Base-by-base conservation (phyloP, 2,329 filamentous ascomycete species). In the Neofusicoccum ribis region DNA sequence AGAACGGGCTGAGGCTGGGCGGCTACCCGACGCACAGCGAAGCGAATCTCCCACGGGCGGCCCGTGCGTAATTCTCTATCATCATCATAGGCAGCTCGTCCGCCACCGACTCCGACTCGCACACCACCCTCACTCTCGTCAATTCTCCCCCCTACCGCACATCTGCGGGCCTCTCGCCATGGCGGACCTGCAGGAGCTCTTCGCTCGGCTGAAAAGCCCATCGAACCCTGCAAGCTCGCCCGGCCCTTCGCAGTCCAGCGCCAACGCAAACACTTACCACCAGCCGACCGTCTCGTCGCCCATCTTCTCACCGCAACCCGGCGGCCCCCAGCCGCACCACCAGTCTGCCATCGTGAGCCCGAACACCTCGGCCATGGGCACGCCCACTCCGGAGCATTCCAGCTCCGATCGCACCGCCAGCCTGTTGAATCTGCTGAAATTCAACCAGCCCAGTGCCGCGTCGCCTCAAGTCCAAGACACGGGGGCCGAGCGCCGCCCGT, bases 361-460 rank as follows among this genome's bases (percentile, higher is more conserved):
- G 9, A 84, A 82, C 67, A 74, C 79, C 58, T 82, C 83, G 65
- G 78, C 70, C 74, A 79, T 71, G 67, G 79, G 79, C 76, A 78
- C 75, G 68, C 77, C 75, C 66, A 76, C 70, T 61, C 77, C 73
- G 60, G 78, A 75, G 72, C 75, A 73, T 66, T 75, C 70, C 67
- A 81, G 80, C 66, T 74, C 78, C 58, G 81, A 71, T 52, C 82
- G 83, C 67, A 84, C 85, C 15, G 81, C 82, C 68, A 86, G 85
- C 71, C 76, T 91, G 69, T 81, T 91, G 66, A 89, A 85, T 71
- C 76, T 91, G 67, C 81, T 91, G 68, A 88, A 88, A 75, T 89
- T 88, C 77, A 88, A 84, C 67, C 81, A 85, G 69, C 77, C 81
- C 69, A 76, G 77, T 54, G 73, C 72, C 47, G 67, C 70, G 46